These are phyloP conservation scores for Penicillium turbatum DNA, from an alignment of 495 filamentous ascomycete species.

Conservation along the genomic window DNA sequence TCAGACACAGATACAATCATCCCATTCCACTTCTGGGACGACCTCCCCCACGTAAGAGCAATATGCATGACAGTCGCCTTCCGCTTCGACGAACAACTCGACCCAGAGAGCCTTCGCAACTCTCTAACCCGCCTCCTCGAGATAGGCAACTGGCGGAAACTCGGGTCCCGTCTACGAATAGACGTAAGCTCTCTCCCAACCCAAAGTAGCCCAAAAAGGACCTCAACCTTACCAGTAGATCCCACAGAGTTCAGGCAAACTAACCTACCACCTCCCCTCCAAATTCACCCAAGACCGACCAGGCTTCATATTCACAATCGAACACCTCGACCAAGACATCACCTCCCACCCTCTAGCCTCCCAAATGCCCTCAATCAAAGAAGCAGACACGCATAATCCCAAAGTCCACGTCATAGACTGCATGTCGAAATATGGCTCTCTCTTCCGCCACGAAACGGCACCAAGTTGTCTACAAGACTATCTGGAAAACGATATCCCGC, in stretches of 20 bases:
- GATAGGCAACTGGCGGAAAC: background rate
- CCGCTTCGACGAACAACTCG: background rate
- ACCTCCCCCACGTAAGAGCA: background rate
- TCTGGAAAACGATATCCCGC: slow-evolving; percentile 39
- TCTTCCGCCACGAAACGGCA: background rate
- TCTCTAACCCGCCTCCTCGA: background rate
- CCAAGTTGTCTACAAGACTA: slow-evolving; percentile 29
- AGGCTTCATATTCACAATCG: background rate
- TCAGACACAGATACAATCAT: background rate
- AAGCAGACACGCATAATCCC: background rate
- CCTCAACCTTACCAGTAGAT: background rate
- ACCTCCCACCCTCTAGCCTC: background rate
- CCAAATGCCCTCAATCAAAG: background rate
- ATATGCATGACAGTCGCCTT: background rate
- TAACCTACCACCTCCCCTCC: background rate
- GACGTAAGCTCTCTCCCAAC: background rate
- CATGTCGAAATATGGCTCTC: background rate
- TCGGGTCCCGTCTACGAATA: background rate
- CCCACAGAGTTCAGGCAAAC: background rate
- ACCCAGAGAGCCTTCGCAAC: background rate
- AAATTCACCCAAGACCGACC: background rate
- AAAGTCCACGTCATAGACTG: background rate
- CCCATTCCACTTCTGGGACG: background rate
- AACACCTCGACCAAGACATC: background rate
- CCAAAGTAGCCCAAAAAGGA: background rate